Conservation (phyloP, 352 stramenopile species). For the Pythium monospermum region DNA sequence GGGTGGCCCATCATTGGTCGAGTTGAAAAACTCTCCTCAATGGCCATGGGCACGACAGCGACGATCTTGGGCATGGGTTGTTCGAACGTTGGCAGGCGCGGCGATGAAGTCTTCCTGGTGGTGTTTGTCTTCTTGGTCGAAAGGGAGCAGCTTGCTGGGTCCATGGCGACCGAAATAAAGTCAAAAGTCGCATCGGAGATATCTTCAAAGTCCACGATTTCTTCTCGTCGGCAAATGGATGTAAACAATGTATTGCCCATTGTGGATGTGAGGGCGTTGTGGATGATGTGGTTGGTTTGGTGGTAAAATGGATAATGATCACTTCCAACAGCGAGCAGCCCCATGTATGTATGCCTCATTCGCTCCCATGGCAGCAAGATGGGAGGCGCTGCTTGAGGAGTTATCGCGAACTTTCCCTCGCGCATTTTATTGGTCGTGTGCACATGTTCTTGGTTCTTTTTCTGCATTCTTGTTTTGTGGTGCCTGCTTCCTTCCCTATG, state of each 20-base stretch:
- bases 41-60: conserved; percentile 22
- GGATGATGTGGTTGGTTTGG: background rate
- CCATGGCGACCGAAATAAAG: conserved; percentile 29
- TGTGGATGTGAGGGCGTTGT: background rate
- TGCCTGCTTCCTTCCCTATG: no score
- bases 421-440: background rate
- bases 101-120: conserved; percentile 1
- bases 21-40: conserved; percentile 17
- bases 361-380: background rate
- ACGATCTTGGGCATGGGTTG: conserved; percentile 18
- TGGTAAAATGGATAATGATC: conserved; percentile 26
- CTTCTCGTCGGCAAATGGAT: conserved; percentile 20
- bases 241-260: conserved; percentile 34
- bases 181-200: conserved; percentile 31
- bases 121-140: conserved; percentile 3
- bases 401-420: background rate
- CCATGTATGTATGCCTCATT: background rate
- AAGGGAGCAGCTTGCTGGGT: background rate
- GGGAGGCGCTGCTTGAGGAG: background rate
- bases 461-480: no score
- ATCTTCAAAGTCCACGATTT: conserved; percentile 28
- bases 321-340: background rate
- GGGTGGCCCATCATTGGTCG: conserved; percentile 12
- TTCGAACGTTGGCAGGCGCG: background rate
- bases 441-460: no score